A percentile compares a stretch with the other conserved stretches of the same genome.
Evolutionary conservation across 2,329 filamentous ascomycete genomes (phyloP).

Genomic region (Chrysoporthe deuterocubensis): DNA sequence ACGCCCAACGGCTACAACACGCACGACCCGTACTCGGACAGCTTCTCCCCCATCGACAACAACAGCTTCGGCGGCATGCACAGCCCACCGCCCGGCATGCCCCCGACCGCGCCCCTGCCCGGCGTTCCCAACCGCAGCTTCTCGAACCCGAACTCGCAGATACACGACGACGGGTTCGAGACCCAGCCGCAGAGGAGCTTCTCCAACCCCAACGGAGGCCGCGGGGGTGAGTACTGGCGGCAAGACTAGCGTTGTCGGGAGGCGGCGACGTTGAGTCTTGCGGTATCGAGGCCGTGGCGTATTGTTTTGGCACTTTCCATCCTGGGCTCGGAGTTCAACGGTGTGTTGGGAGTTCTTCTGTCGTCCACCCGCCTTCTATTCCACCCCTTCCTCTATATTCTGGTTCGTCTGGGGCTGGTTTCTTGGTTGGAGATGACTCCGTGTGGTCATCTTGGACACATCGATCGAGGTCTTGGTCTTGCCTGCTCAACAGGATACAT

Average conservation of each 20-base stretch:
- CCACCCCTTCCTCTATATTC: background rate
- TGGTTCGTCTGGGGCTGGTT: slow-evolving; percentile 1
- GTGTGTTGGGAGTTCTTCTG: slow-evolving; percentile 6
- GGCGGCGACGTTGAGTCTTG: background rate
- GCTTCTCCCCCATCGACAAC: slow-evolving; percentile 25
- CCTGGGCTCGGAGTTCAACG: slow-evolving; percentile 11
- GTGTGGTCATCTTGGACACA: slow-evolving; percentile 7
- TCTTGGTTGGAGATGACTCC: slow-evolving; percentile 1
- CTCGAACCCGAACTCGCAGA: background rate
- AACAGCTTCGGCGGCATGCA: slow-evolving; percentile 14
- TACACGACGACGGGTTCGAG: background rate
- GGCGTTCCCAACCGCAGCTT: slow-evolving; percentile 6
- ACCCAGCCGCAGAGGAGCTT: slow-evolving; percentile 13
- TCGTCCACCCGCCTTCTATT: background rate
- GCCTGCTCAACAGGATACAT: background rate
- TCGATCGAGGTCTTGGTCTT: background rate
- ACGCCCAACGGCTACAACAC: slow-evolving; percentile 25
- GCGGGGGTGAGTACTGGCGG: slow-evolving; percentile 4
- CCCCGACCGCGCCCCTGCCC: slow-evolving; percentile 9
- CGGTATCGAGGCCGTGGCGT: background rate
- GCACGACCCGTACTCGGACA: slow-evolving; percentile 24
- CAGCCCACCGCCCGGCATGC: slow-evolving; percentile 8
- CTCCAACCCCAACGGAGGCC: slow-evolving; percentile 8
- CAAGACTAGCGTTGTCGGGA: background rate
- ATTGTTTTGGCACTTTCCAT: background rate